A percentile compares a stretch with the other conserved stretches of the same genome.
Evolutionary conservation across 371 early-diverging fungal genomes (phyloP).

Genomic region (Phascolomyces articulosus): DNA sequence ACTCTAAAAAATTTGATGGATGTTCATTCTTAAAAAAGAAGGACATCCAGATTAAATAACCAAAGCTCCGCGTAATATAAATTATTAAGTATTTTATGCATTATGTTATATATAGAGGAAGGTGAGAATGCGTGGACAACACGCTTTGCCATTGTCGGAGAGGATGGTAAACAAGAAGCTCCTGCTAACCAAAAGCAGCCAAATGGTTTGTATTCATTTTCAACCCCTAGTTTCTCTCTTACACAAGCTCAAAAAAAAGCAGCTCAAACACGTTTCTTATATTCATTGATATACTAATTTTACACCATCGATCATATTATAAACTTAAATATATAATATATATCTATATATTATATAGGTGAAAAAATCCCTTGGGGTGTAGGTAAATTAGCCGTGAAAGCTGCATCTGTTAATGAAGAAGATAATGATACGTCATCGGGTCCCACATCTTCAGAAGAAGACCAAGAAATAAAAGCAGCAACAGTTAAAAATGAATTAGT

Average conservation of each 20-base stretch:
- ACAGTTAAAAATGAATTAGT: too few relatives aligned
- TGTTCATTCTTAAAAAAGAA: too few relatives aligned
- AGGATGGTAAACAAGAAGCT: conserved; percentile 25
- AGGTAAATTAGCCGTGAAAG: conserved; percentile 26
- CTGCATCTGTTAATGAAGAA: conserved; percentile 5
- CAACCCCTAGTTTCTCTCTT: too few relatives aligned
- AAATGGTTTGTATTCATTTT: conserved; percentile 25
- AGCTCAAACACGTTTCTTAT: too few relatives aligned
- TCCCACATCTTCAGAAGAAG: conserved; percentile 7
- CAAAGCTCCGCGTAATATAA: background rate
- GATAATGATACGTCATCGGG: conserved; percentile 10
- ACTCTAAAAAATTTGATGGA: background rate
- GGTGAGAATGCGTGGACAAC: conserved; percentile 44
- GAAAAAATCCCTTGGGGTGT: conserved; percentile 50
- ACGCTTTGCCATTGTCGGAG: conserved; percentile 36
- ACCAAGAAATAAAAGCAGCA: too few relatives aligned
- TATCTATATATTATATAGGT: conserved; percentile 19
- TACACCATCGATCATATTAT: too few relatives aligned
- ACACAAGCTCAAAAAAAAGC: too few relatives aligned
- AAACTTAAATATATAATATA: too few relatives aligned
- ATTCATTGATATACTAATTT: too few relatives aligned
- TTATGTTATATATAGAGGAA: conserved; percentile 19
- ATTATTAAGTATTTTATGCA: background rate
- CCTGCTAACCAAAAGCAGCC: conserved; percentile 37
- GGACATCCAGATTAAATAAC: too few relatives aligned